phyloP scores from a whole-genome alignment of 1,284 basidiomycete genomes.

The Agaricales sp. region DNA sequence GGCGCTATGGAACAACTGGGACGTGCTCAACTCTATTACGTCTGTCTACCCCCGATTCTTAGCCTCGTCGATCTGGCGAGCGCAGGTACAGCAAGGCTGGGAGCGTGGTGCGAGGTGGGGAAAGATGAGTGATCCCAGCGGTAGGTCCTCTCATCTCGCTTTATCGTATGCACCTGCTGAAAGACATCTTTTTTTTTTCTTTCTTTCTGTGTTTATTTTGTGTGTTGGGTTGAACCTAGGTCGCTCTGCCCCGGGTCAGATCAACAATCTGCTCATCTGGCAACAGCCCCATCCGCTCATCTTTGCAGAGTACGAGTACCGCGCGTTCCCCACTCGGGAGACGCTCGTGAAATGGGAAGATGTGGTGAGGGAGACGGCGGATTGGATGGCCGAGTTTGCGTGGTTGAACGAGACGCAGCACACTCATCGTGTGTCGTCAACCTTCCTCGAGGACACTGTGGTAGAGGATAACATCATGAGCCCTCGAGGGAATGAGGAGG shows the following conservation, averaged over 20 bases:
- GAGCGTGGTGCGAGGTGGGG: constrained; percentile 45
- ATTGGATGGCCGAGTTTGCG: constrained; percentile 51
- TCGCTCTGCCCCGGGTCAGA: constrained; percentile 45
- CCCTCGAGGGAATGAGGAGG: no score
- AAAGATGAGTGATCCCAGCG: constrained; percentile 50
- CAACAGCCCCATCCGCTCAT: constrained; percentile 49
- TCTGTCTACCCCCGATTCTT: constrained; percentile 39
- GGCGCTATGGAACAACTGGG: constrained; percentile 53
- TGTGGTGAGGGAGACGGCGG: constrained; percentile 40
- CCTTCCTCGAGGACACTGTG: constrained; percentile 27
- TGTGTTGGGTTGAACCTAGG: constrained; percentile 18
- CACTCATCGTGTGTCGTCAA: no score
- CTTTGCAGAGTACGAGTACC: constrained; percentile 49
- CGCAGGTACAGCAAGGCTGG: constrained; percentile 42
- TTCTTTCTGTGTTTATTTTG: no score
- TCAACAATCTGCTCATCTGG: constrained; percentile 56
- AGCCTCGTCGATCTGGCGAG: constrained; percentile 30
- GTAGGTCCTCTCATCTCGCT: not conserved
- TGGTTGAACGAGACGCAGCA: constrained; percentile 33
- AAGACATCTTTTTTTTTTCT: no score
- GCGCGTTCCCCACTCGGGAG: constrained; percentile 26
- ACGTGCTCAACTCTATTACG: constrained; percentile 34
- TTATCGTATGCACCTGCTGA: not conserved
- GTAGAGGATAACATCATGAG: no score
- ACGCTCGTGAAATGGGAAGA: constrained; percentile 40